Conservation (phyloP, 352 stramenopile species). For the Phytophthora brassicae region DNA sequence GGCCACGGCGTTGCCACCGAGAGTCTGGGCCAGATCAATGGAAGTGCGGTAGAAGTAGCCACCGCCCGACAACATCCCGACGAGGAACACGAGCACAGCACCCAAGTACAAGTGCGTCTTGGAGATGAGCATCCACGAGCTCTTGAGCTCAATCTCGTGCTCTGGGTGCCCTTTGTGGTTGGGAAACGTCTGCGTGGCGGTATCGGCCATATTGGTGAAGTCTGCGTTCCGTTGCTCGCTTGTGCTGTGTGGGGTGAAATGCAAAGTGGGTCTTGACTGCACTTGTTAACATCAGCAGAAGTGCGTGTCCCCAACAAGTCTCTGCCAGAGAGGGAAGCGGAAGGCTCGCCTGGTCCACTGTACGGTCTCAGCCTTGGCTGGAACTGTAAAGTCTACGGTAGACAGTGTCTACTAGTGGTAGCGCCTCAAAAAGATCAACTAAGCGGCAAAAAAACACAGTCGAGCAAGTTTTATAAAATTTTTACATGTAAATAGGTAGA, state of each 20-base stretch:
- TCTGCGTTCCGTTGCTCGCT: constrained; percentile 14
- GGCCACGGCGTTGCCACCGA: constrained; percentile 22
- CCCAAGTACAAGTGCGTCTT: constrained; percentile 69
- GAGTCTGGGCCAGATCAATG: constrained; percentile 27
- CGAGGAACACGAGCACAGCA: constrained; percentile 58
- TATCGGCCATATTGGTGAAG: constrained; percentile 19
- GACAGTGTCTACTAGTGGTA: no score
- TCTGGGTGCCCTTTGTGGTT: constrained; percentile 47
- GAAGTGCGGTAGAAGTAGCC: constrained; percentile 54
- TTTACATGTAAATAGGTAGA: no score
- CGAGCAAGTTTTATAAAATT: constrained; percentile 6
- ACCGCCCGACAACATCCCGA: constrained; percentile 65
- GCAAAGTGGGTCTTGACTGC: constrained; percentile 28
- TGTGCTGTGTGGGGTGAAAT: constrained; percentile 37
- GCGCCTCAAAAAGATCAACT: constrained; percentile 29
- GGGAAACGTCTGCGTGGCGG: constrained; percentile 31
- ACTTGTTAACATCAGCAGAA: constrained; percentile 10
- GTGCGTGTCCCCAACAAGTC: neutral
- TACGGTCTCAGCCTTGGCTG: no score
- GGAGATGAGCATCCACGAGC: constrained; percentile 73
- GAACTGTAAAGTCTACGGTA: no score
- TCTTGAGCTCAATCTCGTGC: constrained; percentile 50
- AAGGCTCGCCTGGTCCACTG: neutral
- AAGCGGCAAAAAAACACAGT: constrained; percentile 10
- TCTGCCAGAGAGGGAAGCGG: neutral